Evolutionary conservation across 2,329 filamentous ascomycete genomes (phyloP), one percentile per base, ranked within the genome.

Genomic region (Colletotrichum neosansevieriae): DNA sequence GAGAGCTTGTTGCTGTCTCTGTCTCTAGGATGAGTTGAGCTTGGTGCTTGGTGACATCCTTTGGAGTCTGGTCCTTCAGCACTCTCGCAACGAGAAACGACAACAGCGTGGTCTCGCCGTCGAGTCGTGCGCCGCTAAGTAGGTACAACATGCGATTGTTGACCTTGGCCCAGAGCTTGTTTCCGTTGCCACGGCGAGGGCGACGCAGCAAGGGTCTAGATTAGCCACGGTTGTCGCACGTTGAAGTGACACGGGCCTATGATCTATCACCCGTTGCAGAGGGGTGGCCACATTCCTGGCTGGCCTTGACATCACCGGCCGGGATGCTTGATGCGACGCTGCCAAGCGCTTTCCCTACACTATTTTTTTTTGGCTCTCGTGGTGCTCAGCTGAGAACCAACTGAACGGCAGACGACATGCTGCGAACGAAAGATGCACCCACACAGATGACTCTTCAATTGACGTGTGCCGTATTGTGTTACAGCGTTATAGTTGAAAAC

Each of bases 241-340:
- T 69, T 60, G 66, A 42, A 53, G 47, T 34, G 34, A 66, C 62
- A 56, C 66, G 44, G 58, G 51, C 67, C 67, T 69, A 69, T 69
- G 58, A 45, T 63, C 67, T 69, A 69, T 69, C 63, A 69, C 15
- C 63, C 49, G 63, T 57, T 62, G 56, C 56, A 57, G 49, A 45
- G 50, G 45, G n/a, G n/a, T n/a, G n/a, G 50, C 50, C 63, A 21
- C 21, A 57, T 58, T 58, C 45, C 57, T 11, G 44, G 57, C 34
- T 29, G 51, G 50, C 6, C 44, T 58, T 69, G 63, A 69, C 67
- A 67, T 69, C 67, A 63, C 63, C 53, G 67, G 49, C 67, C 57
- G 45, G 67, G 67, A 54, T 69, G 47, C 6, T 53, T 17, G 56
- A 57, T 60, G 62, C 19, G 56, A 67, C 40, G 17, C 40, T 57